Conservation (phyloP, 2,329 filamentous ascomycete species). For the Erysiphe neolycopersici region DNA sequence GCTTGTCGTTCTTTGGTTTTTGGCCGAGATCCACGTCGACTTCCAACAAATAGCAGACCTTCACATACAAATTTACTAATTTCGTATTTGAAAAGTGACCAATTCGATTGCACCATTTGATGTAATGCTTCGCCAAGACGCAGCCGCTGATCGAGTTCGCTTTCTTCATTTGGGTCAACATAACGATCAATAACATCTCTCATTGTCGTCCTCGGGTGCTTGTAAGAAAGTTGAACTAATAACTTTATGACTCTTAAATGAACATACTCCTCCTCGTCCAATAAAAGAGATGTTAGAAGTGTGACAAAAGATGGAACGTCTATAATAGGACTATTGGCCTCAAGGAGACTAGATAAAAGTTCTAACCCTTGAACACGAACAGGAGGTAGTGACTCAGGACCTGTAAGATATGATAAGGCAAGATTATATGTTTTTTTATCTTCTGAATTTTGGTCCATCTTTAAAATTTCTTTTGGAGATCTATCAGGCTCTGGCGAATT, state of each 20-base stretch:
- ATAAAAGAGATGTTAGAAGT: slow-evolving; percentile 34
- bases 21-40: slow-evolving; percentile 31
- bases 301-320: slow-evolving; percentile 40
- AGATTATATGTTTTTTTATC: slow-evolving; percentile 34
- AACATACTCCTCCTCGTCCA: slow-evolving; percentile 44
- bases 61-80: slow-evolving; percentile 25
- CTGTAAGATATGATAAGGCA: slow-evolving; percentile 35
- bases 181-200: slow-evolving; percentile 41
- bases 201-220: slow-evolving; percentile 33
- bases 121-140: slow-evolving; percentile 41
- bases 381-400: slow-evolving; percentile 33
- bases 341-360: slow-evolving; percentile 29
- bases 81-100: slow-evolving; percentile 26
- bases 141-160: slow-evolving; percentile 33
- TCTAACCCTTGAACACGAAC: slow-evolving; percentile 39
- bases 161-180: slow-evolving; percentile 32
- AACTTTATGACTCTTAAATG: slow-evolving; percentile 40
- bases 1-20: slow-evolving; percentile 30
- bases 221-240: slow-evolving; percentile 28
- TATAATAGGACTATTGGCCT: slow-evolving; percentile 26
- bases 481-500: slow-evolving; percentile 14
- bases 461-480: slow-evolving; percentile 4
- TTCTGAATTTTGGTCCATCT: slow-evolving; percentile 22
- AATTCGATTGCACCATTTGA: slow-evolving; percentile 34
- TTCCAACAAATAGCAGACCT: slow-evolving; percentile 34